A percentile compares a stretch with the other conserved stretches of the same genome.
phyloP scores from a whole-genome alignment of 208 protist genomes.

The Zelonia costaricensis region DNA sequence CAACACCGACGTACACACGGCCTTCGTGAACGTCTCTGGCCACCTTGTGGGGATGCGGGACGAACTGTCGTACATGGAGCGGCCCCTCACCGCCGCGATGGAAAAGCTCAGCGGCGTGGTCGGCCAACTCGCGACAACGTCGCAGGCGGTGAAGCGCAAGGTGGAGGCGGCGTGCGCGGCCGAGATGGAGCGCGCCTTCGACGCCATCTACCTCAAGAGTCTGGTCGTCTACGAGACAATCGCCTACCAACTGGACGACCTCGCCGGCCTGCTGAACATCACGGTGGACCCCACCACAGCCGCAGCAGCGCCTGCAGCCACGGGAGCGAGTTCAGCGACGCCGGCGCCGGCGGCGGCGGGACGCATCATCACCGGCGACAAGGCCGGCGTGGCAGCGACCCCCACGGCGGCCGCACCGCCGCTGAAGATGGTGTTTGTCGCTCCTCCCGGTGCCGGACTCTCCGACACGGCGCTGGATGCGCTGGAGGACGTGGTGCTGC shows the following conservation, averaged over 20 bases:
- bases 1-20: conserved; percentile 75
- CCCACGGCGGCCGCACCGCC: not conserved
- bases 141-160: conserved; percentile 38
- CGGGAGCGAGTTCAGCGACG: not conserved
- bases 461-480: conserved; percentile 19
- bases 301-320: not conserved
- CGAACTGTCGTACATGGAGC: conserved; percentile 68
- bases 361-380: not conserved
- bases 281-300: conserved; percentile 1
- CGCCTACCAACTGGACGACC: conserved; percentile 39
- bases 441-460: conserved; percentile 2
- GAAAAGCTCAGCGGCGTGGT: conserved; percentile 48
- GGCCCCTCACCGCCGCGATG: conserved; percentile 48
- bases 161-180: conserved; percentile 49
- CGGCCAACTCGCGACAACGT: conserved; percentile 36
- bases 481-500: conserved; percentile 29
- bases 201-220: conserved; percentile 48
- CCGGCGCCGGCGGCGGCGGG: not conserved
- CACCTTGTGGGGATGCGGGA: conserved; percentile 75
- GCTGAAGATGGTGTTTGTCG: conserved; percentile 1
- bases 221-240: conserved; percentile 72
- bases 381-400: not conserved
- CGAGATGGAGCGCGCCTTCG: conserved; percentile 67
- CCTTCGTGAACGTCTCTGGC: conserved; percentile 74
- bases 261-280: conserved; percentile 25